Conservation (phyloP, 441 rosid species). For the Populus trichocarpa region DNA sequence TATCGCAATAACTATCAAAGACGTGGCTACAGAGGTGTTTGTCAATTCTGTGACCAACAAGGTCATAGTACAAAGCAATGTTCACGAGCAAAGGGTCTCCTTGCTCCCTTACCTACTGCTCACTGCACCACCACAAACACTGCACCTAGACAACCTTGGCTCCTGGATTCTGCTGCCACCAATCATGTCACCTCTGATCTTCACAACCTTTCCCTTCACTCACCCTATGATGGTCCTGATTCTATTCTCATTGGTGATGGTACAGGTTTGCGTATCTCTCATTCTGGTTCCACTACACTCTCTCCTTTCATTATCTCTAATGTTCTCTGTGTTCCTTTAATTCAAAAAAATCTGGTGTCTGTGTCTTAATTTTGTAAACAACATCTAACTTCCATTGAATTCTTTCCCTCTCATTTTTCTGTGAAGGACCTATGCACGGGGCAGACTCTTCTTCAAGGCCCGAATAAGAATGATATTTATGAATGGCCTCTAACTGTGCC, state of each 20-base stretch:
- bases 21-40: too few relatives aligned
- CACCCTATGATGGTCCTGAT: background rate
- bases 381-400: conserved; percentile 3
- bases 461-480: background rate
- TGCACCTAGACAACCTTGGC: background rate
- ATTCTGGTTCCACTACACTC: background rate
- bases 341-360: background rate
- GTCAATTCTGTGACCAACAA: too few relatives aligned
- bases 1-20: too few relatives aligned
- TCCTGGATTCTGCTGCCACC: background rate
- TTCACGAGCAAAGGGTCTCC: background rate
- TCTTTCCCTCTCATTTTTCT: background rate
- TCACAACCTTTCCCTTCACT: background rate
- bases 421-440: background rate
- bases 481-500: background rate
- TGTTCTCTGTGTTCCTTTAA: background rate
- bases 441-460: background rate
- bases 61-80: background rate
- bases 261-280: background rate
- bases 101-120: background rate
- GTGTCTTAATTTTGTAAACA: background rate
- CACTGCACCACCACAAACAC: background rate
- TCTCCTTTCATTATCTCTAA: background rate
- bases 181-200: background rate
- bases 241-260: background rate